phyloP scores from a whole-genome alignment of 805 yeast genomes.

The Nakazawaea anatomiae region DNA sequence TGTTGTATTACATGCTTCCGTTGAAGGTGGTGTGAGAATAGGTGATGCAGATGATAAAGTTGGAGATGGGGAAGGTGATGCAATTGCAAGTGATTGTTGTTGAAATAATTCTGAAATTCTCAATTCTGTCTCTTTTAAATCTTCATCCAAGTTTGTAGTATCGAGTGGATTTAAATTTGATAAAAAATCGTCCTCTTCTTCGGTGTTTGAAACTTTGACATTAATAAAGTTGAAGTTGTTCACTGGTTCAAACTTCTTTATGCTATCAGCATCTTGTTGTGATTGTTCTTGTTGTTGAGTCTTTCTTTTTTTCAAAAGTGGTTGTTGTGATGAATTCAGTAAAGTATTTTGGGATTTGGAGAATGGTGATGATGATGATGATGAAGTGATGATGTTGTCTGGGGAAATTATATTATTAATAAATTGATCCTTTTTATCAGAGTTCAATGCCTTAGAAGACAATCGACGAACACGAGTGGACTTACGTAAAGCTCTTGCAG shows the following conservation, averaged over 20 bases:
- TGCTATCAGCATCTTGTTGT: neutral
- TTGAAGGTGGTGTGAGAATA: neutral
- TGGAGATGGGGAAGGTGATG: neutral
- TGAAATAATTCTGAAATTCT: constrained; percentile 4
- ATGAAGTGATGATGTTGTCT: neutral
- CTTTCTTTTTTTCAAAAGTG: constrained; percentile 6
- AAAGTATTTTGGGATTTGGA: no score
- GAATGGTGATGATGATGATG: neutral
- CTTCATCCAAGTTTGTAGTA: neutral
- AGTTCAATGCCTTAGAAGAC: constrained; percentile 13
- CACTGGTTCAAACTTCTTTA: neutral
- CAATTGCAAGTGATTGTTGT: neutral
- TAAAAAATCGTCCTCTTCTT: constrained; percentile 4
- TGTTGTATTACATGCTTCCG: neutral
- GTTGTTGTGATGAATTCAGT: neutral
- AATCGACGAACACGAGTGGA: constrained; percentile 15
- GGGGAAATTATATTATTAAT: neutral
- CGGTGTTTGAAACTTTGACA: neutral
- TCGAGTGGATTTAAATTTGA: neutral
- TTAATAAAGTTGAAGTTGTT: constrained; percentile 2
- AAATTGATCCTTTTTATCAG: constrained; percentile 6
- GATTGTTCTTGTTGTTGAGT: neutral
- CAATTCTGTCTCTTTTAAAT: constrained; percentile 7
- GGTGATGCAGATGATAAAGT: neutral
- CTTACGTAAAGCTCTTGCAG: constrained; percentile 10